Evolutionary conservation across 148 eudicot genomes (phyloP).

Genomic region (Persicaria maculosa): DNA sequence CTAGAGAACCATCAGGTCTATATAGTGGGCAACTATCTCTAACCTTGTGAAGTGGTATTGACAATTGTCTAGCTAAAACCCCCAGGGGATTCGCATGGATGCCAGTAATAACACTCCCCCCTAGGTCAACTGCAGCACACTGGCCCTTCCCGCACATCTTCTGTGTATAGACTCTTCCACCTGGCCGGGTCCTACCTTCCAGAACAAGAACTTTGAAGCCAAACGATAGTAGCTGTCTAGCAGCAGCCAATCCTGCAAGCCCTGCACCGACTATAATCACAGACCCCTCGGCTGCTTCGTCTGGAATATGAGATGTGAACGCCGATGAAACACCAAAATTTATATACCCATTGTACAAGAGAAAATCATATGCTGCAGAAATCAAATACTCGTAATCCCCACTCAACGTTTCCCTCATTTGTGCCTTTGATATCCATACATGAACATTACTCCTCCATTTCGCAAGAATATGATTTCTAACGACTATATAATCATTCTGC

Average conservation of each 20-base stretch:
- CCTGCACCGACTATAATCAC: conserved; percentile 89
- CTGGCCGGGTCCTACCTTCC: conserved; percentile 86
- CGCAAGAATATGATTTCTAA: conserved; percentile 86
- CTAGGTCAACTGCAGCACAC: conserved; percentile 73
- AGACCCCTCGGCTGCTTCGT: conserved; percentile 64
- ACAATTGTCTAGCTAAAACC: conserved; percentile 81
- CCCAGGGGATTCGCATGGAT: conserved; percentile 93
- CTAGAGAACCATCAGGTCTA: conserved; percentile 60
- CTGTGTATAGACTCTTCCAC: conserved; percentile 89
- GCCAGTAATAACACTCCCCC: conserved; percentile 94
- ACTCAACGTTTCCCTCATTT: conserved; percentile 77
- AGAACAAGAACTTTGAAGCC: conserved; percentile 79
- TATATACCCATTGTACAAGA: conserved; percentile 69
- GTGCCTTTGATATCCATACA: conserved; percentile 65
- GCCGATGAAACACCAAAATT: conserved; percentile 73
- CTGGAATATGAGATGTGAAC: conserved; percentile 50
- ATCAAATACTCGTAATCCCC: conserved; percentile 68
- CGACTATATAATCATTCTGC: conserved; percentile 87
- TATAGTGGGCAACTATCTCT: conserved; percentile 87
- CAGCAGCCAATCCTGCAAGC: conserved; percentile 92
- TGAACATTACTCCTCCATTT: conserved; percentile 79
- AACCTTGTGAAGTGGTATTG: conserved; percentile 86
- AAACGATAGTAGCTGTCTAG: conserved; percentile 77
- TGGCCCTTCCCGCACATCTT: conserved; percentile 58
- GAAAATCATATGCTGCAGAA: conserved; percentile 76